Evolutionary conservation across 805 yeast species (phyloP).

Genomic region (Hanseniaspora hatyaiensis): DNA sequence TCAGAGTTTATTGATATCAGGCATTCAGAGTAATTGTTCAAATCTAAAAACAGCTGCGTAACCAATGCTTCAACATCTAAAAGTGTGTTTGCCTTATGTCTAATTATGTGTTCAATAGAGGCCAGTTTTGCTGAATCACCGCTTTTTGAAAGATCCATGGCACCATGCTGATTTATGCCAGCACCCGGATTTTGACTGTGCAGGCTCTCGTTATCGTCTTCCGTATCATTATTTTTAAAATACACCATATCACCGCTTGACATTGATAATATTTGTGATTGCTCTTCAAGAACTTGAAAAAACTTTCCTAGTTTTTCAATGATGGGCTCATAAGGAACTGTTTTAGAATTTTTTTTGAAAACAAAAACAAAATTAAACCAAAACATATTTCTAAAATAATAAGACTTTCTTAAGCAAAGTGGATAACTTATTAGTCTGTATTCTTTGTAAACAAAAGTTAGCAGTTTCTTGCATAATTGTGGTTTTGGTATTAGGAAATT

Average conservation of each 20-base stretch:
- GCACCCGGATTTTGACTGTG: too few species aligned
- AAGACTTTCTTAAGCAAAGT: slow-evolving; percentile 59
- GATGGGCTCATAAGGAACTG: slow-evolving; percentile 77
- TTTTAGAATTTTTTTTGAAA: slow-evolving; percentile 68
- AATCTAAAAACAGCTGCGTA: slow-evolving; percentile 84
- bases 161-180: background rate
- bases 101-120: background rate
- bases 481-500: slow-evolving; percentile 92
- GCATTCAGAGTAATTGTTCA: slow-evolving; percentile 92
- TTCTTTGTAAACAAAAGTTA: slow-evolving; percentile 59
- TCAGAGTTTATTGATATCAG: slow-evolving; percentile 84
- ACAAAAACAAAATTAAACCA: slow-evolving; percentile 89
- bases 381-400: slow-evolving; percentile 82
- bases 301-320: slow-evolving; percentile 73
- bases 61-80: slow-evolving; percentile 45
- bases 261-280: slow-evolving; percentile 59
- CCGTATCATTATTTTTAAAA: slow-evolving; percentile 20
- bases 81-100: slow-evolving; percentile 6
- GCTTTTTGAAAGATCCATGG: background rate
- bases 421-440: slow-evolving; percentile 80
- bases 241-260: slow-evolving; percentile 35
- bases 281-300: slow-evolving; percentile 86
- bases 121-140: background rate
- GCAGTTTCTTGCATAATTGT: slow-evolving; percentile 68
- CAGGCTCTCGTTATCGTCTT: too few species aligned